Base-by-base conservation (phyloP, 164 flowering plant genomes). In the Chloranthus sessilifolius region DNA sequence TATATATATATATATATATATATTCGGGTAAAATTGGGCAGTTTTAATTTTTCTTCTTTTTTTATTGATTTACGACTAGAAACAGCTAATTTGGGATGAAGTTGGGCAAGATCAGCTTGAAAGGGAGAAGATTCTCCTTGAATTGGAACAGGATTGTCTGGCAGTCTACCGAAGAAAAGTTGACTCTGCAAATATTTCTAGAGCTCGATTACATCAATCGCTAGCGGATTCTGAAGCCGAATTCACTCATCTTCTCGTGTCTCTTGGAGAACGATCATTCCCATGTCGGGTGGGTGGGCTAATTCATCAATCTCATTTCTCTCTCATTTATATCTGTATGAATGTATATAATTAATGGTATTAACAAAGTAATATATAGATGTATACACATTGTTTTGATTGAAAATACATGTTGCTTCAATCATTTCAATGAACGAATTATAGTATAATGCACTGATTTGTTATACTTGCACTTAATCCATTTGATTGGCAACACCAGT, bases 51-150 rank as follows among this genome's bases (percentile, higher is more conserved):
- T n/a, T n/a, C n/a, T n/a, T n/a, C n/a, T n/a, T n/a, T n/a, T n/a
- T n/a, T n/a, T n/a, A n/a, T n/a, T n/a, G n/a, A n/a, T n/a, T n/a
- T n/a, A n/a, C n/a, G n/a, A n/a, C 14, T 42, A 37, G 43, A 37
- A 55, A 33, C 76, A 88, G 99, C 68, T 82, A 55, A 85, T 92
- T 28, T 92, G 99, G 96, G 88, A 83, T 66, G 99, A 92, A 68
- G 85, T 92, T 15, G 99, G 99, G 33, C 89, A 85, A 64, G 78
- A 78, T 55, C 68, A 81, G 58, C 55, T 64, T 47, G 89, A 76
- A 55, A 75, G 86, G 55, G 95, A 84, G 58, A 85, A 74, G 71
- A 73, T 76, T 39, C 63, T 88, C 37, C 65, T 85, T 29, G 89
- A 85, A 34, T 59, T 92, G 20, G 96, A 92, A 52, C 86, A 79